Conservation (phyloP, 768 basidiomycete species). For the Boletus fagicola region DNA sequence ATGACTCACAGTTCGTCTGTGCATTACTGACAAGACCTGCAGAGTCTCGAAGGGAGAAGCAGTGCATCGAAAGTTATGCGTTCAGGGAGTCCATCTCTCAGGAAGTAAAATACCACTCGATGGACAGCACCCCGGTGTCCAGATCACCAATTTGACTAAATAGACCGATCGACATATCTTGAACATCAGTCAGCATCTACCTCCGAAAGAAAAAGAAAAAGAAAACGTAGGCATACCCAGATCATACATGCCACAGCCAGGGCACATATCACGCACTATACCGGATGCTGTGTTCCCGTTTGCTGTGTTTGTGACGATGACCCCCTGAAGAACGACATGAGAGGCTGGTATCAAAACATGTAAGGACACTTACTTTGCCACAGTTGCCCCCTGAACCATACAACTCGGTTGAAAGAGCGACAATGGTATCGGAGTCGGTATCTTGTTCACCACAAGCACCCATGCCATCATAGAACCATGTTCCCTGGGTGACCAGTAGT, state of each 20-base stretch:
- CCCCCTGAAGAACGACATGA: slow-evolving; percentile 40
- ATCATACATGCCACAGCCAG: slow-evolving; percentile 46
- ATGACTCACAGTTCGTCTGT: slow-evolving; percentile 11
- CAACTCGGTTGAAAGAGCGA: slow-evolving; percentile 55
- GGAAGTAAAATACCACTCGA: slow-evolving; percentile 58
- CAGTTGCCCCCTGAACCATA: slow-evolving; percentile 59
- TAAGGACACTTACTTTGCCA: slow-evolving; percentile 45
- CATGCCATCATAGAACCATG: slow-evolving; percentile 51
- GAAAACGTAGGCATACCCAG: slow-evolving; percentile 47
- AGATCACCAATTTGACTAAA: slow-evolving; percentile 53
- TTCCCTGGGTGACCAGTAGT: slow-evolving; percentile 44
- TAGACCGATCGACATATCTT: slow-evolving; percentile 64
- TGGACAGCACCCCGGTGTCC: slow-evolving; percentile 43
- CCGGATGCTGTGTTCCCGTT: slow-evolving; percentile 51
- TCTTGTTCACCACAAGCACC: slow-evolving; percentile 65
- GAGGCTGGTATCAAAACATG: not conserved
- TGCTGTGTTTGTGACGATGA: slow-evolving; percentile 53
- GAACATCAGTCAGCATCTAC: not conserved
- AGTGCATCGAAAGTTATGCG: not conserved
- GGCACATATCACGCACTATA: slow-evolving; percentile 56
- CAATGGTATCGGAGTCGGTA: slow-evolving; percentile 46
- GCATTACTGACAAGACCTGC: slow-evolving; percentile 1
- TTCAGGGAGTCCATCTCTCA: slow-evolving; percentile 32
- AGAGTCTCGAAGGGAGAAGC: not conserved
- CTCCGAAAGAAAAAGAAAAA: not conserved